Conservation (phyloP, 441 rosid species). For the Euphorbia celastroides region DNA sequence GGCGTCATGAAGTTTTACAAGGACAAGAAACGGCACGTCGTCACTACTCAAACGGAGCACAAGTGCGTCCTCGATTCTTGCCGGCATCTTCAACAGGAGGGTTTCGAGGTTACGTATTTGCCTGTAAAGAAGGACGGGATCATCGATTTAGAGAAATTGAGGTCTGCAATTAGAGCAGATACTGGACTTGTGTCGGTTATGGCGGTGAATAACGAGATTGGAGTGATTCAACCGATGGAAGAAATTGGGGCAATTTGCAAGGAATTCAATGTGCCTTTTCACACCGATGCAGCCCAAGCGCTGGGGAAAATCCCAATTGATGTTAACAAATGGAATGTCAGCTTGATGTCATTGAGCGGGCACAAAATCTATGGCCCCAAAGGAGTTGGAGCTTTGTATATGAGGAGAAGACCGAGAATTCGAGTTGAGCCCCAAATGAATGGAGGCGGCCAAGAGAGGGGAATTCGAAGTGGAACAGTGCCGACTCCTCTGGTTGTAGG, state of each 20-base stretch:
- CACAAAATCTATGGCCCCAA: conserved; percentile 90
- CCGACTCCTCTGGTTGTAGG: conserved; percentile 86
- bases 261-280: conserved; percentile 75
- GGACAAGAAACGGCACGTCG: conserved; percentile 81
- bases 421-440: conserved; percentile 87
- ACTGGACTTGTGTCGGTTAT: conserved; percentile 90
- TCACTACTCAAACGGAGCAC: conserved; percentile 96
- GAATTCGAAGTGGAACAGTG: conserved; percentile 85
- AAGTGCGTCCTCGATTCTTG: conserved; percentile 92
- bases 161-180: conserved; percentile 60
- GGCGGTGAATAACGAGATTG: conserved; percentile 97
- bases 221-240: conserved; percentile 90
- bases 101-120: conserved; percentile 78
- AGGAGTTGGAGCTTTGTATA: conserved; percentile 87
- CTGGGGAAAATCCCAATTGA: conserved; percentile 85
- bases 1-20: conserved; percentile 91
- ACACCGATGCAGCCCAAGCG: conserved; percentile 94
- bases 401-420: conserved; percentile 77
- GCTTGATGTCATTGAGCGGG: conserved; percentile 90
- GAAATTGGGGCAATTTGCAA: conserved; percentile 86
- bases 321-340: conserved; percentile 85
- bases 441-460: conserved; percentile 99
- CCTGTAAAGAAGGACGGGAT: conserved; percentile 73
- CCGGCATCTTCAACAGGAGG: conserved; percentile 92
- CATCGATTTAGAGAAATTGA: conserved; percentile 57